phyloP scores from a whole-genome alignment of 2,329 filamentous ascomycete species.

The Pseudocercospora crystallina region DNA sequence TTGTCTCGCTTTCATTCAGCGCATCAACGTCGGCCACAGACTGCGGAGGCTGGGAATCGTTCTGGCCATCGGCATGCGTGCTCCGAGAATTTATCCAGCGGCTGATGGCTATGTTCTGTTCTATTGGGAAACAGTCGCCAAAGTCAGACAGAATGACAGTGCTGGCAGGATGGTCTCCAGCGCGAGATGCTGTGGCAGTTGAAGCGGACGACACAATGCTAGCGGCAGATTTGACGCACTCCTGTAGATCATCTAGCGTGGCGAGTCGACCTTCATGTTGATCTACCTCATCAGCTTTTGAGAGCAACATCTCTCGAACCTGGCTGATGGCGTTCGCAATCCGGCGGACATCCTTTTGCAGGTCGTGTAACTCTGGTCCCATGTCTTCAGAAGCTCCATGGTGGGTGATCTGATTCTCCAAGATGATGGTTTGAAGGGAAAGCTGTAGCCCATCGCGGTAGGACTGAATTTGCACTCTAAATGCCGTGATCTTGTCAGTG shows the following conservation, averaged over 20 bases:
- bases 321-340: not conserved
- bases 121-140: slow-evolving; percentile 1
- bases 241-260: not conserved
- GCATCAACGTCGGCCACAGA: not conserved
- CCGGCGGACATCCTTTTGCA: slow-evolving; percentile 2
- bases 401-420: slow-evolving; percentile 2
- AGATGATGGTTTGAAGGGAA: slow-evolving; percentile 1
- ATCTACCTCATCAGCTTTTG: not conserved
- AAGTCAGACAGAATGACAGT: not conserved
- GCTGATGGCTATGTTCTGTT: not conserved
- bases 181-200: not conserved
- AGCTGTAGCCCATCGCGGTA: slow-evolving; percentile 5
- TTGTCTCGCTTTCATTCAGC: not conserved
- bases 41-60: not conserved
- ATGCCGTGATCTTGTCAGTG: not conserved
- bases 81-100: not conserved
- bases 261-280: too few species aligned
- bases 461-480: not conserved
- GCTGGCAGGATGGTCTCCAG: not conserved
- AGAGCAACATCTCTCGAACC: not conserved
- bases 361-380: not conserved
- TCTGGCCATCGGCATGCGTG: not conserved
- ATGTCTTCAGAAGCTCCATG: not conserved
- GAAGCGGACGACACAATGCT: slow-evolving; percentile 6
- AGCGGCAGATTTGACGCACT: slow-evolving; percentile 5